Base-by-base conservation (phyloP, 2,329 filamentous ascomycete species). In the Botrytis cinerea region DNA sequence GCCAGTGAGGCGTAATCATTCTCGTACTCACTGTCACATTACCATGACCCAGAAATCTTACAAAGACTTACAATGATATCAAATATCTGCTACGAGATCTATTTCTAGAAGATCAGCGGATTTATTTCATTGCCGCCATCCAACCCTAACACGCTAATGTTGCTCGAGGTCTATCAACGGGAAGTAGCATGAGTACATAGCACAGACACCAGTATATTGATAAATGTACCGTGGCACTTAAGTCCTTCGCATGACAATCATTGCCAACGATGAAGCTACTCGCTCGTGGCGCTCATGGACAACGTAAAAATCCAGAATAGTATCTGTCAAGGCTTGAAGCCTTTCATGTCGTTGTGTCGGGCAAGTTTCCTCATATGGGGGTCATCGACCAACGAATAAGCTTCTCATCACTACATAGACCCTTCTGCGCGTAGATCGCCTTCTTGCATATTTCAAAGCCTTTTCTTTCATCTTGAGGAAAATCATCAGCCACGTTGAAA, bases 141-240 rank as follows among this genome's bases (percentile, higher is more conserved):
- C 57, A 64, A 73, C 64, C 73, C 69, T 68, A 45, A 73, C 71
- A 70, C 70, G 72, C 75, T 74, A 75, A 75, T 78, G 75, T 74
- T 76, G 64, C 67, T 76, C 77, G 75, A 78, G 76, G 75, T 75
- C 75, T 72, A 74, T 75, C 51, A 38, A 75, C 77, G 78, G 79
- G 67, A 77, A 71, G 73, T 69, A 75, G 75, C 78, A 79, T 75
- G 73, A 75, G 71, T 69, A 72, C 71, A 60, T 48, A 67, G 60
- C 71, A 72, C 71, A 72, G 51, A 61, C 54, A 72, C 63, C 62
- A 72, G 51, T 69, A 60, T 72, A 60, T 48, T 69, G 63, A 68
- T 69, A 46, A 69, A 68, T 71, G 70, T 71, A 71, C 59, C 51
- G 71, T 72, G 38, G 51, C 54, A 72, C 71, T 54, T 59, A 43